Evolutionary conservation across 257 asterid genomes (phyloP).

Genomic region (Nemophila menziesii): DNA sequence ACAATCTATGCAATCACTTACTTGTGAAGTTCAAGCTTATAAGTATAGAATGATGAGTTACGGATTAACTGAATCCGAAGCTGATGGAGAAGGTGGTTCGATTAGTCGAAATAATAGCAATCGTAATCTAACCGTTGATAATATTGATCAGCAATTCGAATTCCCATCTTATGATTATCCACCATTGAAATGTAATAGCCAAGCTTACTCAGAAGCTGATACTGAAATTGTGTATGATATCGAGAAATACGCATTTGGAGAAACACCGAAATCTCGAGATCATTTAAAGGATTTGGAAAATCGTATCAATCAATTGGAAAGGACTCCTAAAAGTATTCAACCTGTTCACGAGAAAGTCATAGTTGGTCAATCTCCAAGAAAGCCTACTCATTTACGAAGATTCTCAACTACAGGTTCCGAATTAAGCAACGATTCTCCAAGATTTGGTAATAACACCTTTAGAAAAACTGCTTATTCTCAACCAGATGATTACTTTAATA

Average conservation of each 20-base stretch:
- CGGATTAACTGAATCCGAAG: slow-evolving; percentile 65
- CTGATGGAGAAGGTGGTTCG: slow-evolving; percentile 30
- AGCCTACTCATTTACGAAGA: slow-evolving; percentile 41
- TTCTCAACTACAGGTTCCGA: slow-evolving; percentile 38
- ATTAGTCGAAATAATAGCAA: slow-evolving; percentile 19
- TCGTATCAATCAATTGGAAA: slow-evolving; percentile 74
- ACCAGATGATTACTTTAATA: slow-evolving; percentile 34
- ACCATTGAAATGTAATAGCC: slow-evolving; percentile 61
- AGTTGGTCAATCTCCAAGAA: slow-evolving; percentile 72
- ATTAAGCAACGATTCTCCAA: slow-evolving; percentile 42
- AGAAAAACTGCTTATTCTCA: slow-evolving; percentile 41
- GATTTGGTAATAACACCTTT: slow-evolving; percentile 32
- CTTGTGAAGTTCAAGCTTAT: slow-evolving; percentile 65
- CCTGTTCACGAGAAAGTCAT: slow-evolving; percentile 62
- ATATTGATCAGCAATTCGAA: slow-evolving; percentile 32
- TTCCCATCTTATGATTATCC: slow-evolving; percentile 56
- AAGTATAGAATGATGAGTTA: slow-evolving; percentile 83
- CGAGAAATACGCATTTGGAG: slow-evolving; percentile 69
- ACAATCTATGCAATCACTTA: slow-evolving; percentile 56
- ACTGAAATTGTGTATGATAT: slow-evolving; percentile 43
- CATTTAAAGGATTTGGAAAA: slow-evolving; percentile 62
- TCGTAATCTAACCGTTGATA: slow-evolving; percentile 32
- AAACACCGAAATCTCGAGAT: slow-evolving; percentile 46
- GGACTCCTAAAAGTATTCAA: slow-evolving; percentile 46
- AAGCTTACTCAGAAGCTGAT: slow-evolving; percentile 28